Conservation (phyloP, 306 rosid genomes). For the Ziziphus jujuba region DNA sequence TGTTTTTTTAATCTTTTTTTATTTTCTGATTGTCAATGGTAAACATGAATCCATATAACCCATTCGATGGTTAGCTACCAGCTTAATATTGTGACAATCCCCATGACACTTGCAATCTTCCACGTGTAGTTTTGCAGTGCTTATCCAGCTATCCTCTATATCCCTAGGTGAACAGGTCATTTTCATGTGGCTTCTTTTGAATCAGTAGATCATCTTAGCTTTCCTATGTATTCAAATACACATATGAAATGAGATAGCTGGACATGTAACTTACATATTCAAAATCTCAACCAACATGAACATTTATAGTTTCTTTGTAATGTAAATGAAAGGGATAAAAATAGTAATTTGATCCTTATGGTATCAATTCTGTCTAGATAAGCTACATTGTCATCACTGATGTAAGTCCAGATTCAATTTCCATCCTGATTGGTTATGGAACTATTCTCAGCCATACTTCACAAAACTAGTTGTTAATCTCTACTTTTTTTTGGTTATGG, state of each 20-base stretch:
- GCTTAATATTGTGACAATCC: neutral
- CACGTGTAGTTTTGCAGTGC: neutral
- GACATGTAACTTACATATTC: neutral
- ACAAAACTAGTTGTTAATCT: neutral
- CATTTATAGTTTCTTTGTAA: neutral
- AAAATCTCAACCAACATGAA: neutral
- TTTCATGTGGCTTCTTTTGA: constrained; percentile 5
- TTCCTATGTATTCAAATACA: neutral
- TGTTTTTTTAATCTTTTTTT: neutral
- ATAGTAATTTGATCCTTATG: too few species aligned
- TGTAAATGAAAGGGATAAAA: neutral
- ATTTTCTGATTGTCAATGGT: neutral
- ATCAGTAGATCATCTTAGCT: neutral
- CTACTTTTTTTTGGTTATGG: neutral
- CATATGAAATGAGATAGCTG: neutral
- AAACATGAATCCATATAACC: neutral
- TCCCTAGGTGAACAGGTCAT: neutral
- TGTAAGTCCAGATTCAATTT: neutral
- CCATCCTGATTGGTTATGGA: neutral
- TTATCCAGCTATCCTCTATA: neutral
- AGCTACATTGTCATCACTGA: neutral
- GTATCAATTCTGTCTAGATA: neutral
- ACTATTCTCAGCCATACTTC: neutral
- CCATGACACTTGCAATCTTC: constrained; percentile 1
- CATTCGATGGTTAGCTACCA: neutral